phyloP scores from a whole-genome alignment of 495 filamentous ascomycete species.

The Cercophora scortea region DNA sequence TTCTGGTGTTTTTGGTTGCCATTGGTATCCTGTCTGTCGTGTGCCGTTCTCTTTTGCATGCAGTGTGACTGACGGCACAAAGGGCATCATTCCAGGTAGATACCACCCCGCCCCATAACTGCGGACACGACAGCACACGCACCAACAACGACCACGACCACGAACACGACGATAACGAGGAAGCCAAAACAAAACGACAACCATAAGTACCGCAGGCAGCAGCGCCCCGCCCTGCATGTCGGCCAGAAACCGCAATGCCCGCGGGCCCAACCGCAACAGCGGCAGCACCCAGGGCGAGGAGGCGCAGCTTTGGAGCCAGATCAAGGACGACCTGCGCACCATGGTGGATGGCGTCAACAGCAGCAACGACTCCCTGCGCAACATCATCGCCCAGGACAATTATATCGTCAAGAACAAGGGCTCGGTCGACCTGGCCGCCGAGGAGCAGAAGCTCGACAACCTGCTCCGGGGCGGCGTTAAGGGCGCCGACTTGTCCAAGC shows the following conservation, averaged over 20 bases:
- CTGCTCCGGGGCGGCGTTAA: slow-evolving; percentile 36
- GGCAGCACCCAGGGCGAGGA: slow-evolving; percentile 41
- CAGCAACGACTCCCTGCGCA: slow-evolving; percentile 30
- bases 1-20: too few relatives aligned
- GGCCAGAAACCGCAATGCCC: slow-evolving; percentile 35
- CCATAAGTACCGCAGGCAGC: too few relatives aligned
- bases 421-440: slow-evolving; percentile 17
- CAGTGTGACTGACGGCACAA: too few relatives aligned
- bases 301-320: slow-evolving; percentile 34
- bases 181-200: too few relatives aligned
- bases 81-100: too few relatives aligned
- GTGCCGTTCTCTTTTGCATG: too few relatives aligned
- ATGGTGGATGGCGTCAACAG: slow-evolving; percentile 33
- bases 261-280: slow-evolving; percentile 41
- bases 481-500: slow-evolving; percentile 26
- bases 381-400: slow-evolving; percentile 35
- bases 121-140: too few relatives aligned
- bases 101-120: too few relatives aligned
- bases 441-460: slow-evolving; percentile 32
- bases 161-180: not conserved
- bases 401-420: slow-evolving; percentile 34
- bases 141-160: not conserved
- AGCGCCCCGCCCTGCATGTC: slow-evolving; percentile 23
- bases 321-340: slow-evolving; percentile 33
- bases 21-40: too few relatives aligned